Percentiles rank a stretch among this genome's conserved stretches.
Evolutionary conservation across 1,139 yeast genomes (phyloP).

Genomic region (Suhomyces chickasaworum): DNA sequence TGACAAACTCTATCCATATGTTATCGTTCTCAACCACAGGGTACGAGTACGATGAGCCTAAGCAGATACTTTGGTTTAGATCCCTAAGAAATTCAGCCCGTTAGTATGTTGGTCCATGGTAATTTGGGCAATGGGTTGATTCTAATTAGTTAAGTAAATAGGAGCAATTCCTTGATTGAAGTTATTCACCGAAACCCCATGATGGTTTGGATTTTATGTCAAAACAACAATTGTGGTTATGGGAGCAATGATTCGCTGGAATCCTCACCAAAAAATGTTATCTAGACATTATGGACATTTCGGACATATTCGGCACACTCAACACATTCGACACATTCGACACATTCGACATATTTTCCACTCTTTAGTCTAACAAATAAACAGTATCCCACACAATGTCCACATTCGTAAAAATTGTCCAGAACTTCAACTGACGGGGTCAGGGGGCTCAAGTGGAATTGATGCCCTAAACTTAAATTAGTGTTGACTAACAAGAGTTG

Average conservation of each 20-base stretch:
- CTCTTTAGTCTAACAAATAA: not conserved
- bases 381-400: not conserved
- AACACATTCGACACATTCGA: not conserved
- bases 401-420: not conserved
- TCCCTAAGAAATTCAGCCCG: too few relatives aligned
- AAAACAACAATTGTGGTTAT: not conserved
- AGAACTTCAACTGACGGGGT: not conserved
- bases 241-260: not conserved
- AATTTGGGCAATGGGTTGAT: too few relatives aligned
- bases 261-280: not conserved
- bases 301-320: not conserved
- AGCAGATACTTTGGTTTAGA: too few relatives aligned
- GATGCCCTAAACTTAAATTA: not conserved
- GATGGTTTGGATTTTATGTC: not conserved
- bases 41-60: too few relatives aligned
- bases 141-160: too few relatives aligned
- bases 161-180: too few relatives aligned
- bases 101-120: too few relatives aligned
- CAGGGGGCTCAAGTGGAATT: not conserved
- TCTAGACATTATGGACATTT: too few relatives aligned
- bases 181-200: not conserved
- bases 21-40: too few relatives aligned
- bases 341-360: not conserved
- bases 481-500: not conserved
- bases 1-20: too few relatives aligned